phyloP scores from a whole-genome alignment of 1,284 basidiomycete species.

The Moesziomyces aphidis region DNA sequence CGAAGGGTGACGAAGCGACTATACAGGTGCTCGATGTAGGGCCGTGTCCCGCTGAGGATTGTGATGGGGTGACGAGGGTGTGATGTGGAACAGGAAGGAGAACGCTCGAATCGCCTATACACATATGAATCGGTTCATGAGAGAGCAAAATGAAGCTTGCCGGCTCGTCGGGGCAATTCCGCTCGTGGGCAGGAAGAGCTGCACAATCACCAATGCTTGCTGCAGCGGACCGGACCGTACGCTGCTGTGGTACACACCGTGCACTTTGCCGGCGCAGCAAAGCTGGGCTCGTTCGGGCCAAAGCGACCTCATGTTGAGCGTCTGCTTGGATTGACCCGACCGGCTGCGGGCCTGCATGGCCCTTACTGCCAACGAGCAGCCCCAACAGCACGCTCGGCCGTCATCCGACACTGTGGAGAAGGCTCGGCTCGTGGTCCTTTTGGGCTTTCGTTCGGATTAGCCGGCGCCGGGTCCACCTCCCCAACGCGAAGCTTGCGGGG shows the following conservation, averaged over 20 bases:
- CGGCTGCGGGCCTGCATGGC: too few relatives aligned
- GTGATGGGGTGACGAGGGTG: conserved; percentile 2
- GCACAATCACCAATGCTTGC: too few relatives aligned
- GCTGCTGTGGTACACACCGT: too few relatives aligned
- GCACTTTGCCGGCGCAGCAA: not conserved
- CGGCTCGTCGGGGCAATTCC: not conserved
- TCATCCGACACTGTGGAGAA: not conserved
- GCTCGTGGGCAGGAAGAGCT: not conserved
- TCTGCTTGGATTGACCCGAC: not conserved
- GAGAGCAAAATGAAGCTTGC: not conserved
- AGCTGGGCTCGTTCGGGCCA: not conserved
- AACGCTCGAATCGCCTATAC: too few relatives aligned
- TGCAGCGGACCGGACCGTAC: too few relatives aligned
- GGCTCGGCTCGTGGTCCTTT: not conserved
- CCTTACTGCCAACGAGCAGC: not conserved
- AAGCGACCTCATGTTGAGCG: not conserved
- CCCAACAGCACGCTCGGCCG: not conserved
- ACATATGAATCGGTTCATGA: not conserved
- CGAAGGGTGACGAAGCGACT: not conserved
- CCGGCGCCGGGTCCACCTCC: conserved; percentile 23
- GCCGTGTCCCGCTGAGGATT: not conserved
- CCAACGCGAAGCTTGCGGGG: conserved; percentile 9
- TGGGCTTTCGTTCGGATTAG: conserved; percentile 11
- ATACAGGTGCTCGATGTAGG: not conserved
- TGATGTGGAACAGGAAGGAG: not conserved